phyloP scores from a whole-genome alignment of 768 basidiomycete species.

The Rhodotorula sphaerocarpa region DNA sequence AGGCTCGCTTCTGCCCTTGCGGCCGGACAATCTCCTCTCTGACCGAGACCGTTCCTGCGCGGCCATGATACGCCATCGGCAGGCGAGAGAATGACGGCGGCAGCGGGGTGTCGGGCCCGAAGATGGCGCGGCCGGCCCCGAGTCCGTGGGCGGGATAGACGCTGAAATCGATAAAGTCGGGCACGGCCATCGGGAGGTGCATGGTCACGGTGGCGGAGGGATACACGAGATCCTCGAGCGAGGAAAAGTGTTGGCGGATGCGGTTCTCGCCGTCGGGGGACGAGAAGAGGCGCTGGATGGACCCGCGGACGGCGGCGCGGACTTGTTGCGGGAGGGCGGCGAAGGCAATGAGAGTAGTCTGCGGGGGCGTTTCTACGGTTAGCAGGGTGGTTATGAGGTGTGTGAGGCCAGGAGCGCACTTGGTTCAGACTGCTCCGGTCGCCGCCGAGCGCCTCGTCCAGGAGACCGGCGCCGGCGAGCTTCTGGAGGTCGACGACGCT shows the following conservation, averaged over 20 bases:
- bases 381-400: not conserved
- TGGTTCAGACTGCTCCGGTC: not conserved
- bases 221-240: too few species aligned
- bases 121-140: constrained; percentile 23
- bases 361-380: not conserved
- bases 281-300: constrained; percentile 1
- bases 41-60: constrained; percentile 27
- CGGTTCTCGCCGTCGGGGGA: not conserved
- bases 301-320: constrained; percentile 15
- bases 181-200: constrained; percentile 26
- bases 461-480: constrained; percentile 1
- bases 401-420: not conserved
- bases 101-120: constrained; percentile 10
- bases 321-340: constrained; percentile 6
- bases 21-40: not conserved
- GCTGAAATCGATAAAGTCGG: constrained; percentile 28
- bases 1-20: not conserved
- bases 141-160: constrained; percentile 1
- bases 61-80: constrained; percentile 36
- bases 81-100: constrained; percentile 28
- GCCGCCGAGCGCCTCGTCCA: not conserved
- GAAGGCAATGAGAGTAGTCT: constrained; percentile 23
- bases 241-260: not conserved
- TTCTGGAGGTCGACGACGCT: constrained; percentile 18
- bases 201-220: constrained; percentile 25